Conservation (phyloP, 139 green algal species). For the Trebouxia sp. region DNA sequence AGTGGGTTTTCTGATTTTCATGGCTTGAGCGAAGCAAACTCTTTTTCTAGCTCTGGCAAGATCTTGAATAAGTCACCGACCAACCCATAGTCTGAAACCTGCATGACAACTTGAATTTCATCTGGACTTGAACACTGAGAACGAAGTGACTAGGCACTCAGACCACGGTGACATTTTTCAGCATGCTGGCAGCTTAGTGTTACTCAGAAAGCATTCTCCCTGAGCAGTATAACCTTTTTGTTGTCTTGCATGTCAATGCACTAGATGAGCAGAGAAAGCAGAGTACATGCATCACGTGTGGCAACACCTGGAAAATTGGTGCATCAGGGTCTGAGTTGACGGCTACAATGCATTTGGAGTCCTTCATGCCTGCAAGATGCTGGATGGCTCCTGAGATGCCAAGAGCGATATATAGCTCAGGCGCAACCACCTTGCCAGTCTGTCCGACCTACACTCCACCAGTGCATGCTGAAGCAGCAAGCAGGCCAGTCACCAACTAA, state of each 20-base stretch:
- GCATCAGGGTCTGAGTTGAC: conserved; percentile 91
- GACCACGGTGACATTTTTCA: too few species aligned
- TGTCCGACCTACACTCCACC: conserved; percentile 94
- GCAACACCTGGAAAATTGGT: conserved; percentile 81
- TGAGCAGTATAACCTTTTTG: background rate
- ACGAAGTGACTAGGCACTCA: too few species aligned
- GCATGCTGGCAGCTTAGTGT: too few species aligned
- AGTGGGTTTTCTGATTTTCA: too few species aligned
- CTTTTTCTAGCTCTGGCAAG: conserved; percentile 74
- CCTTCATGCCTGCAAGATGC: conserved; percentile 92
- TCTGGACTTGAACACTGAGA: background rate
- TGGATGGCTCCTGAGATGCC: conserved; percentile 96
- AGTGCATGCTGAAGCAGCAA: too few species aligned
- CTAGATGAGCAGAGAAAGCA: too few species aligned
- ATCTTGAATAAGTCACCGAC: conserved; percentile 83
- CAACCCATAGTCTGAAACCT: conserved; percentile 89
- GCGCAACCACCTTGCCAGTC: conserved; percentile 95
- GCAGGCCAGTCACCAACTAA: background rate
- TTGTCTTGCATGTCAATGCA: too few species aligned
- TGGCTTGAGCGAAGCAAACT: conserved; percentile 37
- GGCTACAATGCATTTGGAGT: conserved; percentile 88
- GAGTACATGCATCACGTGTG: too few species aligned
- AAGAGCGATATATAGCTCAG: conserved; percentile 92
- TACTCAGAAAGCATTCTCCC: too few species aligned
- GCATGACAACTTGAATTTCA: conserved; percentile 18